Evolutionary conservation across 2,329 filamentous ascomycete genomes (phyloP).

Genomic region (Beauveria medogensis): DNA sequence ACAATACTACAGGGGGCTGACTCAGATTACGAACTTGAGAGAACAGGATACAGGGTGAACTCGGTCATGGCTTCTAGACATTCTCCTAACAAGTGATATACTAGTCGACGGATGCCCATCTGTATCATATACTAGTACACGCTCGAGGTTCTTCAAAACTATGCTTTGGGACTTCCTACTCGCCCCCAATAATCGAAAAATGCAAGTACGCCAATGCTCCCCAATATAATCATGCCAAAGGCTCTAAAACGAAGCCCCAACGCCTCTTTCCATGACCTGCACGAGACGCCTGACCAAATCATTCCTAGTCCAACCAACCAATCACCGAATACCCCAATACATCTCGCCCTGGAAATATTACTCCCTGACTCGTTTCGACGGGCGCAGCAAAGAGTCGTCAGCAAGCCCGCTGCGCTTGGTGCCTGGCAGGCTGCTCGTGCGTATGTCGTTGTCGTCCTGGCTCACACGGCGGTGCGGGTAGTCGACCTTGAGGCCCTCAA

Average conservation of each 20-base stretch:
- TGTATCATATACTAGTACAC: too few relatives aligned
- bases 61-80: too few relatives aligned
- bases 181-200: not conserved
- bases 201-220: not conserved
- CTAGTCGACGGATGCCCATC: too few relatives aligned
- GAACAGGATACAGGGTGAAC: too few relatives aligned
- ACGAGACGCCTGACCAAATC: not conserved
- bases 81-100: too few relatives aligned
- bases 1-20: too few relatives aligned
- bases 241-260: not conserved
- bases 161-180: not conserved
- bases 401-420: conserved; percentile 82
- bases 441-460: conserved; percentile 91
- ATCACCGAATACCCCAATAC: not conserved
- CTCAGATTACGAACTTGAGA: too few relatives aligned
- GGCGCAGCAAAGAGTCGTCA: conserved; percentile 65
- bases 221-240: not conserved
- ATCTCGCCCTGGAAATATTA: conserved; percentile 1
- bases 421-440: conserved; percentile 80
- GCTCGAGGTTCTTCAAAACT: not conserved
- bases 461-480: conserved; percentile 88
- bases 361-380: conserved; percentile 56
- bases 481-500: conserved; percentile 78
- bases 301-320: not conserved
- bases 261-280: not conserved